phyloP scores from a whole-genome alignment of 805 yeast genomes.

The Saturnispora diversa region DNA sequence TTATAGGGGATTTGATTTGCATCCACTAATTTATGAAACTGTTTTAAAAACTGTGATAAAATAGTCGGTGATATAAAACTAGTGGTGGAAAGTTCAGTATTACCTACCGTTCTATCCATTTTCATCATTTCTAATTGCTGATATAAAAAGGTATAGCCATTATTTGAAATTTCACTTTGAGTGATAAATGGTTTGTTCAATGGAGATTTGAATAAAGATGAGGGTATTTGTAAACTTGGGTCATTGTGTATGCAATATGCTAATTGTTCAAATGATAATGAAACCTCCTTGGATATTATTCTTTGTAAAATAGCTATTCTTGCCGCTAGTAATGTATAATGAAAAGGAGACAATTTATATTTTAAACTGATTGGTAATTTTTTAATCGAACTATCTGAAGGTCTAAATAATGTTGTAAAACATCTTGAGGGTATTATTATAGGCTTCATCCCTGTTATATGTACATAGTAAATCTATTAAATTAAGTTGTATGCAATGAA shows the following conservation, averaged over 20 bases:
- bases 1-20: conserved; percentile 1
- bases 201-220: neutral
- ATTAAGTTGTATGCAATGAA: too few relatives aligned
- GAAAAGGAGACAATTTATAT: conserved; percentile 14
- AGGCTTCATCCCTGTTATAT: too few relatives aligned
- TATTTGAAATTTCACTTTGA: conserved; percentile 11
- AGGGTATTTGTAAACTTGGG: conserved; percentile 5
- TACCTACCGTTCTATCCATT: conserved; percentile 2
- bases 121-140: conserved; percentile 1
- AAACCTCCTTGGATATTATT: conserved; percentile 21
- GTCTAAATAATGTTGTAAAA: conserved; percentile 1
- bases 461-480: too few relatives aligned
- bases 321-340: conserved; percentile 13
- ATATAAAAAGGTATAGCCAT: conserved; percentile 10
- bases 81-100: neutral
- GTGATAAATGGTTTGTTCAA: conserved; percentile 1
- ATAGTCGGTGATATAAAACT: conserved; percentile 3
- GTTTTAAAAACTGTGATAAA: conserved; percentile 3
- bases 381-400: neutral
- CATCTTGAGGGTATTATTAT: neutral
- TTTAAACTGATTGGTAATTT: conserved; percentile 12
- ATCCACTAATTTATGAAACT: conserved; percentile 4
- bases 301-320: conserved; percentile 18
- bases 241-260: conserved; percentile 20
- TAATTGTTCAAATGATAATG: conserved; percentile 17